Conservation (phyloP, 805 yeast species). For the Teunomyces funiuensis region DNA sequence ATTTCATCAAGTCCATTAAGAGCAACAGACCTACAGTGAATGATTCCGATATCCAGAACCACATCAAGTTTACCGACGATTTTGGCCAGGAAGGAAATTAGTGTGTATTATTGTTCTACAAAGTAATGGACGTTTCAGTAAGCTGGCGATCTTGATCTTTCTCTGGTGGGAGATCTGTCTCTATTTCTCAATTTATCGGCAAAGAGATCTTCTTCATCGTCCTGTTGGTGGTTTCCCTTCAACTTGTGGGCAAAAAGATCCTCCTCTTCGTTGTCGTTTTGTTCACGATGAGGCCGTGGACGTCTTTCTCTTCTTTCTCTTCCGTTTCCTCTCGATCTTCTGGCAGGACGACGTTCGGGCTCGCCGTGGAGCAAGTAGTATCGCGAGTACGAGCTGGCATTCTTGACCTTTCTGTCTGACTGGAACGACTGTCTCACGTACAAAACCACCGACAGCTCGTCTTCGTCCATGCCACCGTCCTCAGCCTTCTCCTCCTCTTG, state of each 20-base stretch:
- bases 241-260: constrained; percentile 25
- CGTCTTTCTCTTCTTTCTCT: constrained; percentile 12
- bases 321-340: constrained; percentile 8
- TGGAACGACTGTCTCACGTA: constrained; percentile 50
- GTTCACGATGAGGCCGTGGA: not conserved
- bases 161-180: constrained; percentile 5
- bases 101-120: constrained; percentile 6
- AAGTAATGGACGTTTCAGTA: not conserved
- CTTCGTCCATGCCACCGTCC: constrained; percentile 37
- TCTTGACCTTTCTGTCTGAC: constrained; percentile 56
- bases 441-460: constrained; percentile 36
- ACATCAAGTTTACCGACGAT: constrained; percentile 85
- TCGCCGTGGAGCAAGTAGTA: constrained; percentile 73
- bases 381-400: constrained; percentile 57
- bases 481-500: constrained; percentile 13
- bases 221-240: not conserved
- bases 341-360: constrained; percentile 48
- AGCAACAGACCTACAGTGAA: constrained; percentile 95
- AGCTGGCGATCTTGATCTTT: constrained; percentile 3
- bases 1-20: constrained; percentile 88
- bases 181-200: constrained; percentile 24
- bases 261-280: constrained; percentile 16
- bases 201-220: constrained; percentile 34
- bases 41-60: constrained; percentile 74
- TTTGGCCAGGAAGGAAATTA: constrained; percentile 97